Evolutionary conservation across 164 flowering plant genomes (phyloP).

Genomic region (Pachysandra terminalis): DNA sequence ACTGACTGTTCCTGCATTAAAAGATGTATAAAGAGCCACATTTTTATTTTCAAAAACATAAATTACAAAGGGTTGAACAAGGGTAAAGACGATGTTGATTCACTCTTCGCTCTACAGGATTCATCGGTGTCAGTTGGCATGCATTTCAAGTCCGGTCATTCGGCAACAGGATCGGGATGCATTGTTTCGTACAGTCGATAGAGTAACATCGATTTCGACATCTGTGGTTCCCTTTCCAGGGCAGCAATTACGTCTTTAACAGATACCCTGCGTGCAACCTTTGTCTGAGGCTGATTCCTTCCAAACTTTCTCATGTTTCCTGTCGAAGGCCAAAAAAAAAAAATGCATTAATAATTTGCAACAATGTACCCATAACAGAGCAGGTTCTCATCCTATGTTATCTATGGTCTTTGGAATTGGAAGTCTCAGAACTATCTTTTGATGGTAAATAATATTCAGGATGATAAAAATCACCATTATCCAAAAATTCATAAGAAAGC

Average conservation of each 20-base stretch:
- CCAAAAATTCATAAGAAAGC: too few relatives aligned
- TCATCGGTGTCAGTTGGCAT: background rate
- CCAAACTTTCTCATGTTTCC: conserved; percentile 50
- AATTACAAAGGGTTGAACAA: too few relatives aligned
- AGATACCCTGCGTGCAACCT: conserved; percentile 44
- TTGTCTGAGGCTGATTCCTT: conserved; percentile 44
- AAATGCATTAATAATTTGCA: background rate
- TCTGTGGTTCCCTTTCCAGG: conserved; percentile 82
- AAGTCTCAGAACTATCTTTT: too few relatives aligned
- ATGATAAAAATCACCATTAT: too few relatives aligned
- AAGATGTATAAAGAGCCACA: too few relatives aligned
- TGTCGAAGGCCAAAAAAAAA: conserved; percentile 21
- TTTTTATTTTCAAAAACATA: too few relatives aligned
- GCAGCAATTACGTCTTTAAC: conserved; percentile 78
- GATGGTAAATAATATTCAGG: too few relatives aligned
- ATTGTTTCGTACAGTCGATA: conserved; percentile 64
- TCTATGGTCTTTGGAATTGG: background rate
- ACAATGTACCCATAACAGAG: background rate
- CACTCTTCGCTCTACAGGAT: too few relatives aligned
- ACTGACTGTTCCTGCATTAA: too few relatives aligned
- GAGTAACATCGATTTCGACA: conserved; percentile 60
- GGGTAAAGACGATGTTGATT: too few relatives aligned
- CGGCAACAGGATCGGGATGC: conserved; percentile 26
- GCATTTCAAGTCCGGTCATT: conserved; percentile 3
- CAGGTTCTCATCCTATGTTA: background rate